Base-by-base conservation (phyloP, 441 rosid genomes). In the Viola pubescens region DNA sequence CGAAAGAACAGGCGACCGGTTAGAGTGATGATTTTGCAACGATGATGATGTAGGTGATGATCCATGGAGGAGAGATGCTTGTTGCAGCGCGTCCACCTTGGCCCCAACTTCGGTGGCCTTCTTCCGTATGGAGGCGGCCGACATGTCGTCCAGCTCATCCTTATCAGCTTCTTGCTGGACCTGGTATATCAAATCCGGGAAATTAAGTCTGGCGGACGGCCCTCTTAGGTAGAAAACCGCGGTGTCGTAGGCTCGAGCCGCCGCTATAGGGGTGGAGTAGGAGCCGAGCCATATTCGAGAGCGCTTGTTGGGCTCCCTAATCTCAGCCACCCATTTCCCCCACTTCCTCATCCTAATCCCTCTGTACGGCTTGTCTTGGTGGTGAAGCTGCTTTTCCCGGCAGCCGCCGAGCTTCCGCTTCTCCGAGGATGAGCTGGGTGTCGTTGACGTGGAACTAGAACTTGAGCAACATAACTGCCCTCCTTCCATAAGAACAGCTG, bases 251-350 rank as follows among this genome's bases (percentile, higher is more conserved):
- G 94, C 96, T 1, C 96, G 78, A 7, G 96, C 96, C 48, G 96
- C 94, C 40, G 94, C 94, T 5, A 81, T 67, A 0, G 94, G 91
- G 0, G 96, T 79, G 13, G 84, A 76, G 76, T 86, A 88, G 63
- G 96, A 86, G 26, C 96, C 96, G 5, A 88, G 91, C 96, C 96
- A 88, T 61, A 88, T 84, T 62, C 96, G 72, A 0, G 94, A 84
- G 59, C 94, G 69, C 64, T 86, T 88, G 68, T 88, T 88, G 2
- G 96, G 96, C 49, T 88, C 96, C 63, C 96, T 75, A n/a, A 88
- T 82, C 75, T 88, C 96, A 19, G 94, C 91, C 6, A 88, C 96
- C 94, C 94, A 86, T 75, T 88, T 88, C 1, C 94, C 96, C 91
- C 94, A 86, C 84, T 86, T 89, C 74, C 96, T 82, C 91, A 82